A percentile compares a stretch with the other conserved stretches of the same genome.
Evolutionary conservation across 345 rosid species (phyloP).

Genomic region (Lepidium sativum): DNA sequence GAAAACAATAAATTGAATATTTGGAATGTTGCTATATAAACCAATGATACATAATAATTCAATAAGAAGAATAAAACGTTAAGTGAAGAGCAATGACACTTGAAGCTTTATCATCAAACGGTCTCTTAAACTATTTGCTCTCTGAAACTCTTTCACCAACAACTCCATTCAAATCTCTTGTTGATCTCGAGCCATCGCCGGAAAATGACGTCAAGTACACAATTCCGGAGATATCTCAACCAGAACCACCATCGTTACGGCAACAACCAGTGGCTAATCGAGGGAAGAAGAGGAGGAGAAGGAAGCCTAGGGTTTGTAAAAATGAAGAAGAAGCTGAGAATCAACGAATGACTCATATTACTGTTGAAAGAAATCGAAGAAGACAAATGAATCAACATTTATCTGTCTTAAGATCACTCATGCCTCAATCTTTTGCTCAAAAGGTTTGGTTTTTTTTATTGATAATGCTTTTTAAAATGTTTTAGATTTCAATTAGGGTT

Average conservation of each 20-base stretch:
- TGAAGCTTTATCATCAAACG: conserved; percentile 61
- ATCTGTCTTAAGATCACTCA: conserved; percentile 66
- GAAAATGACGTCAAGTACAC: conserved; percentile 15
- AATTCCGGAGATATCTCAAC: neutral
- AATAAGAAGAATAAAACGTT: conserved; percentile 3
- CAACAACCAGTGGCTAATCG: conserved; percentile 23
- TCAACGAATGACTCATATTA: conserved; percentile 88
- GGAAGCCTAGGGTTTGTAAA: conserved; percentile 71
- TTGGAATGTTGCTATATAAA: conserved; percentile 21
- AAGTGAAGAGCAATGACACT: conserved; percentile 37
- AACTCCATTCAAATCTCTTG: conserved; percentile 35
- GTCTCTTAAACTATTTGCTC: conserved; percentile 53
- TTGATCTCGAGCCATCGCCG: conserved; percentile 24
- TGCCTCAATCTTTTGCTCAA: conserved; percentile 79
- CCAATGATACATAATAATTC: conserved; percentile 11
- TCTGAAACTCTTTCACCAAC: conserved; percentile 57
- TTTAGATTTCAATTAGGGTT: neutral
- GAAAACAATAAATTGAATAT: neutral
- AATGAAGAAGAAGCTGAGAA: conserved; percentile 82
- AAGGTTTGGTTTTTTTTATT: conserved; percentile 35
- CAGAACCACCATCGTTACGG: conserved; percentile 10
- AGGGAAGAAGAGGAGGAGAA: conserved; percentile 61
- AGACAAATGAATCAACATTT: conserved; percentile 88
- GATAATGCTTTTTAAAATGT: neutral
- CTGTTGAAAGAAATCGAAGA: conserved; percentile 82